phyloP scores from a whole-genome alignment of 352 stramenopile genomes.

The Phytopythium litorale region DNA sequence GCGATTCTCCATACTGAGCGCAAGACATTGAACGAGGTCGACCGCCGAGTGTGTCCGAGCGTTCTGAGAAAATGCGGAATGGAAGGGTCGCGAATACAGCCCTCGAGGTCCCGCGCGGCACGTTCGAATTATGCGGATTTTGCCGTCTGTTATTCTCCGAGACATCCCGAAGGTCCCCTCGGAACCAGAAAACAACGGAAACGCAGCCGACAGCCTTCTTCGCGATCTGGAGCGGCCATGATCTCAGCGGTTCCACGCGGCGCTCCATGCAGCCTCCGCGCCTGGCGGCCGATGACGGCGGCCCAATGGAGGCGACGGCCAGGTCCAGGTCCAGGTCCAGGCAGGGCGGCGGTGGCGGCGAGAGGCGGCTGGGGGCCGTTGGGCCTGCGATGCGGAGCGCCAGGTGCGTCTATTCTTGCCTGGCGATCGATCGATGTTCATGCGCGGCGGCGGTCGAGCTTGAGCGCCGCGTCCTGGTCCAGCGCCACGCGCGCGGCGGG shows the following conservation, averaged over 20 bases:
- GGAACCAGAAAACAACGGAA: background rate
- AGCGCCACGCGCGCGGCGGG: constrained; percentile 14
- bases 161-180: background rate
- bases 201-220: background rate
- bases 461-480: constrained; percentile 16
- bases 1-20: background rate
- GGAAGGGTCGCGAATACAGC: background rate
- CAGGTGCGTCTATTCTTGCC: background rate
- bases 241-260: background rate
- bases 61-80: constrained; percentile 9
- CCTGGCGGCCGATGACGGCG: background rate
- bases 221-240: background rate
- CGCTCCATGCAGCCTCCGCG: background rate
- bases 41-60: background rate
- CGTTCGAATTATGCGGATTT: background rate
- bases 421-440: background rate
- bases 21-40: background rate
- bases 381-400: background rate
- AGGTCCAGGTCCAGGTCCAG: too few relatives aligned
- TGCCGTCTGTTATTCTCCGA: too few relatives aligned
- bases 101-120: background rate
- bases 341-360: too few relatives aligned
- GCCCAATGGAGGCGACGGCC: too few relatives aligned
- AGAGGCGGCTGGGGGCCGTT: too few relatives aligned
- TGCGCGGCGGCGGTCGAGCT: constrained; percentile 14